phyloP scores from a whole-genome alignment of 106 monocot genomes.

The Allium fistulosum region DNA sequence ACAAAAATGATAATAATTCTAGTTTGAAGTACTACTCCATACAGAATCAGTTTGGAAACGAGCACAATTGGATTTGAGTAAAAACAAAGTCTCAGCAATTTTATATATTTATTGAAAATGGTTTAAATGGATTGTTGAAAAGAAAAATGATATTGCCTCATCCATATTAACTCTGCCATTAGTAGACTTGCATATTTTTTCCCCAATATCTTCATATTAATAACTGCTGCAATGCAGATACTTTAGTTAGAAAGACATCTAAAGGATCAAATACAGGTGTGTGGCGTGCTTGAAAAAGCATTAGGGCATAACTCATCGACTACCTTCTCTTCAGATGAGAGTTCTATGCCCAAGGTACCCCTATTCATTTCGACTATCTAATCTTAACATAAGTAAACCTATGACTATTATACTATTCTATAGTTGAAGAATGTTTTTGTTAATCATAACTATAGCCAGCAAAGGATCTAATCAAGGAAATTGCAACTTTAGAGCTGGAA shows the following conservation, averaged over 20 bases:
- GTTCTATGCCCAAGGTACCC: slow-evolving; percentile 46
- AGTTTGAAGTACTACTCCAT: too few species aligned
- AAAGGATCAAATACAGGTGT: slow-evolving; percentile 52
- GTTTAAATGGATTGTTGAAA: too few species aligned
- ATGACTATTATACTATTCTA: not conserved
- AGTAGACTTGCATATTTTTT: too few species aligned
- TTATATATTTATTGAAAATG: too few species aligned
- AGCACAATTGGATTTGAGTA: too few species aligned
- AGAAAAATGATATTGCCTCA: too few species aligned
- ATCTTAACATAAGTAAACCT: too few species aligned
- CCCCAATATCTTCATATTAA: not conserved
- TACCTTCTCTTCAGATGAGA: slow-evolving; percentile 23
- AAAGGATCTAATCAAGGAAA: slow-evolving; percentile 56
- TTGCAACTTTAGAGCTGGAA: slow-evolving; percentile 54
- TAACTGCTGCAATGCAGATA: slow-evolving; percentile 40
- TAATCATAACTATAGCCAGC: slow-evolving; percentile 21
- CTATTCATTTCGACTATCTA: not conserved
- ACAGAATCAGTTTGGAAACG: too few species aligned
- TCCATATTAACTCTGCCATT: too few species aligned
- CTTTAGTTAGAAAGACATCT: slow-evolving; percentile 65
- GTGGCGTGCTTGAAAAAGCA: slow-evolving; percentile 63
- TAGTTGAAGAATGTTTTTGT: too few species aligned
- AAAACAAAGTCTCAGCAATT: too few species aligned
- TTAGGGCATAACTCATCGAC: slow-evolving; percentile 40
- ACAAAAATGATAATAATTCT: too few species aligned